phyloP scores from a whole-genome alignment of 371 early-diverging fungal species.

The Circinella umbellata region DNA sequence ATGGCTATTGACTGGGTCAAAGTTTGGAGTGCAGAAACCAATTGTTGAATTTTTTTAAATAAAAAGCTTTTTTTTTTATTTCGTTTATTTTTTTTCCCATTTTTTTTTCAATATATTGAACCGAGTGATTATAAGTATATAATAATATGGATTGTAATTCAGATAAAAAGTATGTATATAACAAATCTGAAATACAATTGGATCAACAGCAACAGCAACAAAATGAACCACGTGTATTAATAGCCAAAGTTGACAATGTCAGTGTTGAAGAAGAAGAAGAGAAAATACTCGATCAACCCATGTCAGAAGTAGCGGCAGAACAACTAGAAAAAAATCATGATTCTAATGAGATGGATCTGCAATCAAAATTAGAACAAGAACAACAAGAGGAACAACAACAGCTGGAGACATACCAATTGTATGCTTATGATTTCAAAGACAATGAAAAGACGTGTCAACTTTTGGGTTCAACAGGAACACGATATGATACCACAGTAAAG shows the following conservation, averaged over 20 bases:
- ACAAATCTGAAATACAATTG: not conserved
- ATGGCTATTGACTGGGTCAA: slow-evolving; percentile 65
- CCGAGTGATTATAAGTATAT: not conserved
- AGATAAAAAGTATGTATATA: not conserved
- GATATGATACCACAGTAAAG: slow-evolving; percentile 29
- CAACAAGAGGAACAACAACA: not conserved
- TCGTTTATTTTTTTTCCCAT: not conserved
- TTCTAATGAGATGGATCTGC: not conserved
- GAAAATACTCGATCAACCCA: not conserved
- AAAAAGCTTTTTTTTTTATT: not conserved
- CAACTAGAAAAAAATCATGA: not conserved
- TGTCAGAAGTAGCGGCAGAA: too few relatives aligned
- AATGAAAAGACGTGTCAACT: slow-evolving; percentile 12
- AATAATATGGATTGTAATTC: not conserved
- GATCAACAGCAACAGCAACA: slow-evolving; percentile 1
- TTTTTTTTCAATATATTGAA: not conserved
- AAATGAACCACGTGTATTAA: not conserved
- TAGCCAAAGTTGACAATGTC: not conserved
- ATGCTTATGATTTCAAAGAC: slow-evolving; percentile 8
- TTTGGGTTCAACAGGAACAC: slow-evolving; percentile 28
- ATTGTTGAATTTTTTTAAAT: slow-evolving; percentile 15
- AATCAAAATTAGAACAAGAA: not conserved
- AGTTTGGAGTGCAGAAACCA: slow-evolving; percentile 44
- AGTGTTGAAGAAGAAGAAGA: not conserved
- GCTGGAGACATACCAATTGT: not conserved